Evolutionary conservation across 371 early-diverging fungal species (phyloP), one percentile per base, ranked within the genome.

Genomic region (Nematocida parisii): DNA sequence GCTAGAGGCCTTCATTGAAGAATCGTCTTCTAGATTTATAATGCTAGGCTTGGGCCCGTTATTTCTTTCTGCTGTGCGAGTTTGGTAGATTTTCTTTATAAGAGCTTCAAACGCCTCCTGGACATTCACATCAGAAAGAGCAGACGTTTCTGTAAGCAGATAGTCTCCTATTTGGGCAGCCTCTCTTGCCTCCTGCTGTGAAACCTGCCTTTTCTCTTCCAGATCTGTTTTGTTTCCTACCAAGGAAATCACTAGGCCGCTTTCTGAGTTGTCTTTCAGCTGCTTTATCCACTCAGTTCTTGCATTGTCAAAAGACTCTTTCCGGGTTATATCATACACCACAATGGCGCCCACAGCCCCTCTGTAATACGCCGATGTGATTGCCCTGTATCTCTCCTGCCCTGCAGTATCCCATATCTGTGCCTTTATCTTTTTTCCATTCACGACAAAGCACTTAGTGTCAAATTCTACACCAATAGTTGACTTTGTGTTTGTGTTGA

Each of bases 181-280:
- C 77, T 92, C 91, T 88, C 93, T 93, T 39, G 95, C 98, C 84
- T 95, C 94, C 33, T 94, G 95, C 3, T 94, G 94, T 0, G 94
- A 91, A 11, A 98, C 96, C 27, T 94, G 94, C 64, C 96, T 90
- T 82, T 95, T 85, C 83, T 93, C 93, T 84, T 93, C 89, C 89
- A 97, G 88, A 92, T 99, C 99, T 82, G 92, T 92, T 91, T 99
- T 99, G 90, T 99, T 99, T 77, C 98, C 99, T 42, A 99, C 94
- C 67, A 99, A 89, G 93, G 96, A 94, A 81, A 96, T 93, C 46
- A 94, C 94, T 88, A 98, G 96, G 89, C 95, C 93, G 83, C 90
- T 90, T 85, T 95, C 94, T 55, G 97, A 95, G 85, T 96, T 94
- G 85, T 96, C 94, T 81, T 94, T 92, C 52, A 98, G 90, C 86